These are phyloP conservation scores for Epichloe typhina DNA, from an alignment of 2,329 filamentous ascomycete species.

Conservation along the genomic window DNA sequence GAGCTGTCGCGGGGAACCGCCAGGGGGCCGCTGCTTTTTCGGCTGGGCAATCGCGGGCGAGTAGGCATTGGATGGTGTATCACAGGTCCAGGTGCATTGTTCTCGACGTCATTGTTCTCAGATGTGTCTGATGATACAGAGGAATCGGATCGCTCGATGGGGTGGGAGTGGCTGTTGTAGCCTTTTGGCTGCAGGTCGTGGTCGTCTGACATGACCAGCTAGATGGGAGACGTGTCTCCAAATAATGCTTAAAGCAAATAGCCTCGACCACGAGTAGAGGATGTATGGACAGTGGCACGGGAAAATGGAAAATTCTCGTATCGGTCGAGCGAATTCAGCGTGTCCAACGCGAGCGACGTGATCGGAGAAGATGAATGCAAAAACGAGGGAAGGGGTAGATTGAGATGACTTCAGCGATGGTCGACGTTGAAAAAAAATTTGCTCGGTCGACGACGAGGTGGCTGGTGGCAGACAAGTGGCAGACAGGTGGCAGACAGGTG, in stretches of 20 bases:
- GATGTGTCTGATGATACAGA: conserved; percentile 20
- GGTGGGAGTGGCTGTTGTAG: conserved; percentile 14
- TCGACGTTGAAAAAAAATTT: no score
- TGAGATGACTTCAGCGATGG: neutral
- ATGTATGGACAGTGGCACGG: no score
- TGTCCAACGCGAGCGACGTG: neutral
- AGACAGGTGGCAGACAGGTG: no score
- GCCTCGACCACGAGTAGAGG: no score
- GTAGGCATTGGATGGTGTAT: conserved; percentile 39
- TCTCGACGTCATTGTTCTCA: conserved; percentile 18
- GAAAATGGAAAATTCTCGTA: neutral
- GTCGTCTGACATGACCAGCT: conserved; percentile 10
- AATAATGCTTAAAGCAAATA: no score
- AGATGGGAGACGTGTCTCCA: no score
- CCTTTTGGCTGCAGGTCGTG: conserved; percentile 12
- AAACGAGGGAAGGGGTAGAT: neutral
- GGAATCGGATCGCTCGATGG: conserved; percentile 27
- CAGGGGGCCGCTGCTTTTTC: conserved; percentile 71
- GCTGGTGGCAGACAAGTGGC: no score
- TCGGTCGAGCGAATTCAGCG: no score
- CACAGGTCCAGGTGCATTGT: conserved; percentile 26
- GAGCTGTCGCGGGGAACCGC: conserved; percentile 67
- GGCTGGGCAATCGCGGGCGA: conserved; percentile 56
- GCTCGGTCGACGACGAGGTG: neutral
- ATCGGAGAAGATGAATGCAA: neutral